Evolutionary conservation across 2,329 filamentous ascomycete genomes (phyloP).

Genomic region (Neocatenulostroma microsporum): DNA sequence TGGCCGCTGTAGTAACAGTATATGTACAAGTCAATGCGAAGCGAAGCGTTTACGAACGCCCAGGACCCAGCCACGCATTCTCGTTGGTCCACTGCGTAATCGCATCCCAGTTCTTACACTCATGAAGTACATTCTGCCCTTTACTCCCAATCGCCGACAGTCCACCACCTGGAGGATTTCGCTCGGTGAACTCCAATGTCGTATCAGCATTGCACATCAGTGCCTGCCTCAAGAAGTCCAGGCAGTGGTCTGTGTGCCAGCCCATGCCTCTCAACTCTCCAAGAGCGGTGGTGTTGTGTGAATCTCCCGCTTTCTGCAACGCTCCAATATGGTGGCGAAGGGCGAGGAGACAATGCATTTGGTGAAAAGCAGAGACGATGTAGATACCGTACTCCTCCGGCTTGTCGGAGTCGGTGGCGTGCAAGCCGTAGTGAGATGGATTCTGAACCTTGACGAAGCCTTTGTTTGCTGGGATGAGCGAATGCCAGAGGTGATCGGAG

Average conservation of each 20-base stretch:
- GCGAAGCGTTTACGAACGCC: too few species aligned
- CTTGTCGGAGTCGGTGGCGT: neutral
- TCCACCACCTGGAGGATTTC: too few species aligned
- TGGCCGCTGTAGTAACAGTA: too few species aligned
- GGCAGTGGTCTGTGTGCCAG: constrained; percentile 7
- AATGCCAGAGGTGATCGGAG: constrained; percentile 4
- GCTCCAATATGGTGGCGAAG: constrained; percentile 4
- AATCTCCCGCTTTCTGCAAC: neutral
- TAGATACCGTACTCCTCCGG: too few species aligned
- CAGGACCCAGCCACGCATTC: too few species aligned
- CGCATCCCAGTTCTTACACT: constrained; percentile 4
- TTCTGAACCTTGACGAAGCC: constrained; percentile 2
- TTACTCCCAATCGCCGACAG: neutral
- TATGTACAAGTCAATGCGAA: too few species aligned
- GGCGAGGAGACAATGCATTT: constrained; percentile 8
- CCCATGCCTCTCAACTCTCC: neutral
- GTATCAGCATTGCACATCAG: constrained; percentile 9
- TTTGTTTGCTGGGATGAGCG: constrained; percentile 1
- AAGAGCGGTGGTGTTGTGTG: neutral
- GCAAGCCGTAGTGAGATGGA: constrained; percentile 1
- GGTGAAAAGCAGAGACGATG: constrained; percentile 8
- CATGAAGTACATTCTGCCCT: neutral
- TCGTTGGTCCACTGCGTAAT: neutral
- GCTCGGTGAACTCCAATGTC: constrained; percentile 3
- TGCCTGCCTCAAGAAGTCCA: constrained; percentile 9